Evolutionary conservation across 306 rosid genomes (phyloP), one percentile per base, ranked within the genome.

Genomic region (Vigna mungo): DNA sequence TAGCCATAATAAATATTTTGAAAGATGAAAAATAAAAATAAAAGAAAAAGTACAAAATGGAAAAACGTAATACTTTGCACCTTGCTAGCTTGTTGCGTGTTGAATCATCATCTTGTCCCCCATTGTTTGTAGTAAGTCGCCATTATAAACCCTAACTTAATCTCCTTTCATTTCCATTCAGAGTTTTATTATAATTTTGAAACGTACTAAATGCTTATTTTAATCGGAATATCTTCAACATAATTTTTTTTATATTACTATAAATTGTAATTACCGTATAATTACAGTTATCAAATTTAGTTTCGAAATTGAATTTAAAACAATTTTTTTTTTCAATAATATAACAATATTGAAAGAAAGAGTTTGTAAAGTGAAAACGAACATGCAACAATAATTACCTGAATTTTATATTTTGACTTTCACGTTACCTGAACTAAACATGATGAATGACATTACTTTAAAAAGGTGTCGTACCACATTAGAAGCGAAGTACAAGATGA

Each of bases 341-440:
- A 13, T 58, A 58, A 25, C 2, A 59, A 13, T 14, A 27, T 27
- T 14, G 32, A 59, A 44, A 44, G 5, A 44, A 12, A 44, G 16
- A 44, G 15, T 11, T 43, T 43, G 2, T 41, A n/a, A 34, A 36
- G 25, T 64, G 53, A 5, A 65, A 58, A 58, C 6, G 8, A 73
- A 74, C 34, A 18, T 59, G 60, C 32, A 47, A 61, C 2, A 60
- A 47, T 61, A n/a, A 46, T 61, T 12, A 47, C 60, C 14, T 48
- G 5, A 46, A 47, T 68, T 47, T 27, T 23, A 46, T 25, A 30
- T 49, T 49, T 69, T 69, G 74, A 54, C 52, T 71, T 71, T 71
- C 1, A 53, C 5, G 7, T n/a, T 21, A 61, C 23, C 18, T 15
- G 17, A 41, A 9, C 17, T 16, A 53, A 17, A 4, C 55, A 72